These are phyloP conservation scores for Cercophora samala DNA, from an alignment of 495 filamentous ascomycete genomes.

Conservation along the genomic window DNA sequence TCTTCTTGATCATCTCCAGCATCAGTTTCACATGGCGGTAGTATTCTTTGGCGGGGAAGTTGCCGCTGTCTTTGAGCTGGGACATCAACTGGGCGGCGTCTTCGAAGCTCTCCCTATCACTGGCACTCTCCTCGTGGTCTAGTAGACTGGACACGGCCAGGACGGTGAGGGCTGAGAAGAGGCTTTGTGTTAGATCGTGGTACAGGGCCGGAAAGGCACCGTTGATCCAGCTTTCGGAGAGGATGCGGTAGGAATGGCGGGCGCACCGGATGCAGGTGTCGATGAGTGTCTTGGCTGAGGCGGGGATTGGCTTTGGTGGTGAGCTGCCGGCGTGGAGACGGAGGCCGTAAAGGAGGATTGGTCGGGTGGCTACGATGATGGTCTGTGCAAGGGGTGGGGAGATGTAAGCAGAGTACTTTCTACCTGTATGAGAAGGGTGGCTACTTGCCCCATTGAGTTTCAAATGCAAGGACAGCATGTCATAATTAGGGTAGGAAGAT, in stretches of 20 bases:
- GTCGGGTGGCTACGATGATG: slow-evolving; percentile 10
- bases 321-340: neutral
- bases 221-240: slow-evolving; percentile 8
- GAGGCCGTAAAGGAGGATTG: slow-evolving; percentile 11
- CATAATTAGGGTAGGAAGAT: slow-evolving; percentile 12
- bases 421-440: neutral
- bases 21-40: slow-evolving; percentile 11
- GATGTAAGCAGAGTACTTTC: neutral
- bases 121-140: neutral
- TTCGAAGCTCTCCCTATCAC: slow-evolving; percentile 8
- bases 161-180: slow-evolving; percentile 9
- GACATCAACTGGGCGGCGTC: slow-evolving; percentile 5
- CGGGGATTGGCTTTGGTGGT: neutral
- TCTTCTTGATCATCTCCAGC: slow-evolving; percentile 1
- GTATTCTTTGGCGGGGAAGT: slow-evolving; percentile 11
- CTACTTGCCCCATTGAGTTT: neutral
- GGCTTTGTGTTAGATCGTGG: slow-evolving; percentile 12
- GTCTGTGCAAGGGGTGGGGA: neutral
- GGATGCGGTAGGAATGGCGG: slow-evolving; percentile 9
- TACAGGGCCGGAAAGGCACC: slow-evolving; percentile 15
- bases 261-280: slow-evolving; percentile 11
- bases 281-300: slow-evolving; percentile 5
- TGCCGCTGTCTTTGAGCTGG: slow-evolving; percentile 12
- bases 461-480: slow-evolving; percentile 9
- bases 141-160: slow-evolving; percentile 11